These are phyloP conservation scores for Brettanomyces naardenensis DNA, from an alignment of 805 yeast species.

Conservation along the genomic window DNA sequence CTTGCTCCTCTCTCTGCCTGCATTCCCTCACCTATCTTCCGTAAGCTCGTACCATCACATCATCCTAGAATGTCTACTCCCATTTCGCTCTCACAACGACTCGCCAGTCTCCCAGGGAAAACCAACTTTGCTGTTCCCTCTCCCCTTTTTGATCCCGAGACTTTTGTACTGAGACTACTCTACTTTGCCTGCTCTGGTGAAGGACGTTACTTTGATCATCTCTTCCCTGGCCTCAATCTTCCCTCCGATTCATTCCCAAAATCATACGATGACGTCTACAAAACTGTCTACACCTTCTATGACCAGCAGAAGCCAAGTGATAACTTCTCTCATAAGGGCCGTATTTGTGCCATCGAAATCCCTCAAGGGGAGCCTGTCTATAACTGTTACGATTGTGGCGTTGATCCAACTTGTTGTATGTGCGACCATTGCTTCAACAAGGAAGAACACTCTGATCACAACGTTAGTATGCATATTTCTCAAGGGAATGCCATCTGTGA, in stretches of 20 bases:
- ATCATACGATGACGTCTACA: conserved; percentile 16
- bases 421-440: conserved; percentile 68
- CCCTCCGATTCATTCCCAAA: conserved; percentile 12
- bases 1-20: no score
- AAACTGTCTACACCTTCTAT: conserved; percentile 14
- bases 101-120: neutral
- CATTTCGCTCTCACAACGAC: neutral
- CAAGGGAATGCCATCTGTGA: conserved; percentile 58
- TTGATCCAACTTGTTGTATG: conserved; percentile 70
- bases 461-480: conserved; percentile 46
- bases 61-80: no score
- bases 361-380: conserved; percentile 58
- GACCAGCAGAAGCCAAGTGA: conserved; percentile 10
- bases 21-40: no score
- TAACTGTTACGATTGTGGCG: conserved; percentile 69
- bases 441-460: conserved; percentile 60
- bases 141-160: neutral
- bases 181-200: conserved; percentile 10
- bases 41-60: no score
- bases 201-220: conserved; percentile 5
- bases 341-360: conserved; percentile 63
- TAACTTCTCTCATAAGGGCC: conserved; percentile 39
- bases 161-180: conserved; percentile 4
- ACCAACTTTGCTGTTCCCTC: neutral
- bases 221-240: conserved; percentile 6